Evolutionary conservation across 768 basidiomycete species (phyloP).

Genomic region (Hortiboletus flavorubellus): DNA sequence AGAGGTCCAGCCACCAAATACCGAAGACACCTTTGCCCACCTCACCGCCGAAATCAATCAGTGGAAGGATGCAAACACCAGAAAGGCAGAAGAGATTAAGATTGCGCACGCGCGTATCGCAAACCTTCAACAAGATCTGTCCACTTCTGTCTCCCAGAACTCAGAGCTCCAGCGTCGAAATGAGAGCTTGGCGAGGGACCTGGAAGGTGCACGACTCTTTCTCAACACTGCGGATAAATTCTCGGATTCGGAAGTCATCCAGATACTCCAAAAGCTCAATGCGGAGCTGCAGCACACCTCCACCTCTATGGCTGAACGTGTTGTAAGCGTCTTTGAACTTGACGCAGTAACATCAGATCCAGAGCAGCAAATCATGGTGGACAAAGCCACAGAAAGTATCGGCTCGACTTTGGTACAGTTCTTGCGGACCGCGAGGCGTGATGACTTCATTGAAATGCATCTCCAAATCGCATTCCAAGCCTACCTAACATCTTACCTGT

Average conservation of each 20-base stretch:
- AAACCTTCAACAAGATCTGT: not conserved
- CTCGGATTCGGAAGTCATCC: slow-evolving; percentile 1
- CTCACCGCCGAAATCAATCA: not conserved
- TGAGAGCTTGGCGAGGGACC: not conserved
- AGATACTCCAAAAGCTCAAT: slow-evolving; percentile 1
- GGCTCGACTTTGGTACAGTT: not conserved
- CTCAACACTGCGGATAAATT: slow-evolving; percentile 1
- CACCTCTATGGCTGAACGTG: not conserved
- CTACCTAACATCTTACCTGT: not conserved
- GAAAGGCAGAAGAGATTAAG: not conserved
- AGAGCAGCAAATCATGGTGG: not conserved
- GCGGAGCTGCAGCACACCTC: slow-evolving; percentile 1
- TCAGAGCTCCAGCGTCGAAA: not conserved
- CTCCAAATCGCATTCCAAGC: slow-evolving; percentile 11
- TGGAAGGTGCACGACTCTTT: not conserved
- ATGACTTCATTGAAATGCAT: slow-evolving; percentile 1
- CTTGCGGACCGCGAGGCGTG: not conserved
- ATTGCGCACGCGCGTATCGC: not conserved
- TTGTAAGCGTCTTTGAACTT: not conserved
- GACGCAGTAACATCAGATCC: not conserved
- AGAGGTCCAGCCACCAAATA: not conserved
- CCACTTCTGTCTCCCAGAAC: not conserved
- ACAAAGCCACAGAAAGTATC: not conserved
- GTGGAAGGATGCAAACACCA: not conserved
- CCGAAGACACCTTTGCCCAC: not conserved